Percentiles rank a stretch among this genome's conserved stretches.
These are phyloP conservation scores for Chlorella sp. DNA, from an alignment of 139 green algal species.

Conservation along the genomic window DNA sequence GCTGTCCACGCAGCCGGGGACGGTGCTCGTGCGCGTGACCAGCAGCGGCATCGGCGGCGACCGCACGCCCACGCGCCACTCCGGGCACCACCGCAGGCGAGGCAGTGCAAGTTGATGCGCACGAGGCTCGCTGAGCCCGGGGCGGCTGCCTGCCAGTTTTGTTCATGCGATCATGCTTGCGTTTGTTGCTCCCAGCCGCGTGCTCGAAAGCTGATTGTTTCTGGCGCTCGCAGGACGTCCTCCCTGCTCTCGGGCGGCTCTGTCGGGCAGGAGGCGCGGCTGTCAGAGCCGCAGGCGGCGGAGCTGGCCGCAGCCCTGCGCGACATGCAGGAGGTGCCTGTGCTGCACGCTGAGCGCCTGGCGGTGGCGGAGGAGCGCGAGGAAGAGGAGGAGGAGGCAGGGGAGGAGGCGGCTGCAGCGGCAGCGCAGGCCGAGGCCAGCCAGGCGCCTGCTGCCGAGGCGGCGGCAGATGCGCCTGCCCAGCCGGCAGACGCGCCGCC, in stretches of 20 bases:
- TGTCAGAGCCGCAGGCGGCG: slow-evolving; percentile 17
- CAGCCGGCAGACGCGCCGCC: background rate
- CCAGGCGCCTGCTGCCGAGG: background rate
- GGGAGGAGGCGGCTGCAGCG: background rate
- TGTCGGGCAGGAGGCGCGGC: background rate
- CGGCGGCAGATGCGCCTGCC: background rate
- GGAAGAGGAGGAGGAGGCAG: background rate
- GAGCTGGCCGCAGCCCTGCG: slow-evolving; percentile 14
- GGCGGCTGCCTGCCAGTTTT: too few species aligned
- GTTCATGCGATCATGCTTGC: too few species aligned
- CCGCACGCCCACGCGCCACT: slow-evolving; percentile 3
- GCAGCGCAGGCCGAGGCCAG: background rate
- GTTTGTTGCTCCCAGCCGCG: too few species aligned
- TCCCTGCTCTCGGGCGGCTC: too few species aligned
- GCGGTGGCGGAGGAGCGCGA: background rate
- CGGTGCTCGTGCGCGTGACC: slow-evolving; percentile 28
- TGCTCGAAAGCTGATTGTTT: too few species aligned
- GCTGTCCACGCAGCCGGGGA: slow-evolving; percentile 25
- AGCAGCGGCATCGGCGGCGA: background rate
- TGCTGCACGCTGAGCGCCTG: background rate
- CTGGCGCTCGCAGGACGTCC: too few species aligned
- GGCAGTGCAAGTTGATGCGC: too few species aligned
- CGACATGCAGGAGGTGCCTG: slow-evolving; percentile 20
- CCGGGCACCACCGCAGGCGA: too few species aligned
- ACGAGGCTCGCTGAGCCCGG: too few species aligned